A percentile compares a stretch with the other conserved stretches of the same genome.
Conservation (phyloP, 176 grass and related monocot genomes). For the Paspalum notatum region DNA sequence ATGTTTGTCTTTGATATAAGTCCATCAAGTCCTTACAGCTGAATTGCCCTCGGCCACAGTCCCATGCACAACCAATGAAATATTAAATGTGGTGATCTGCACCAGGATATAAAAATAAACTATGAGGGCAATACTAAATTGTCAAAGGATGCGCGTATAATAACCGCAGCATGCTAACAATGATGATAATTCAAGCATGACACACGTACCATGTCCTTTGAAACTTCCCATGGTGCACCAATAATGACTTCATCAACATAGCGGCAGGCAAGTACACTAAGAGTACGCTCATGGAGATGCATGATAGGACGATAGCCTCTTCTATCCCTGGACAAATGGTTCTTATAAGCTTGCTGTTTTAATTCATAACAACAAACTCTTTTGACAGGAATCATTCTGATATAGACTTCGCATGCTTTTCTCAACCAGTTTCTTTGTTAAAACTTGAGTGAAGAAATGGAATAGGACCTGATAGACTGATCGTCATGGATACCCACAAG, state of each 20-base stretch:
- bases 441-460: background rate
- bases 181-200: background rate
- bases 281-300: slow-evolving; percentile 93
- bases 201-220: slow-evolving; percentile 80
- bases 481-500: slow-evolving; percentile 94
- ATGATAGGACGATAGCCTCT: slow-evolving; percentile 70
- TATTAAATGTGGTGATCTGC: slow-evolving; percentile 82
- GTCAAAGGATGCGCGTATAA: background rate
- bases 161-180: background rate
- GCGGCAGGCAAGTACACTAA: slow-evolving; percentile 88
- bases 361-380: slow-evolving; percentile 11
- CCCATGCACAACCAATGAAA: slow-evolving; percentile 83
- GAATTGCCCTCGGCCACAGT: slow-evolving; percentile 67
- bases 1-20: background rate
- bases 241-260: slow-evolving; percentile 99
- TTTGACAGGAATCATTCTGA: slow-evolving; percentile 20
- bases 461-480: slow-evolving; percentile 71
- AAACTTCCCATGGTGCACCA: slow-evolving; percentile 91
- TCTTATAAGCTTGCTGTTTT: slow-evolving; percentile 28
- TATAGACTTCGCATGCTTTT: background rate
- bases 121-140: background rate
- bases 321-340: slow-evolving; percentile 65
- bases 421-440: slow-evolving; percentile 5
- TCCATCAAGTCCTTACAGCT: slow-evolving; percentile 50
- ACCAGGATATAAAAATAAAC: slow-evolving; percentile 25